Evolutionary conservation across 306 rosid genomes (phyloP).

Genomic region (Quercus bicolor): DNA sequence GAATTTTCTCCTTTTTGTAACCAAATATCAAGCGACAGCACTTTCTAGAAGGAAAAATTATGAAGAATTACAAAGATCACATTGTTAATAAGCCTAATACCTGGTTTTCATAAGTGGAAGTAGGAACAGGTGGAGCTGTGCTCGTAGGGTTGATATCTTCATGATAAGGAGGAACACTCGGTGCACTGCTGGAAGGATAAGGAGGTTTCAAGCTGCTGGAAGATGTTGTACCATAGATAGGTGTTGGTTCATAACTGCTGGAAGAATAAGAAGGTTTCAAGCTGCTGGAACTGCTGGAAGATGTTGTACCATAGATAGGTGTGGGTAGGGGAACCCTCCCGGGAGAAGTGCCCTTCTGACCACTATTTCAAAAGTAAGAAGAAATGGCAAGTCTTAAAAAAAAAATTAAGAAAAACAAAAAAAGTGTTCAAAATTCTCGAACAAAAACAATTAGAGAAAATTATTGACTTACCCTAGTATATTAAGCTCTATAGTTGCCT

Average conservation of each 20-base stretch:
- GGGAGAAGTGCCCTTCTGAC: conserved; percentile 46
- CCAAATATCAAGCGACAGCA: neutral
- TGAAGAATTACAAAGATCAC: too few relatives aligned
- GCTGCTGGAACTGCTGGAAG: conserved; percentile 19
- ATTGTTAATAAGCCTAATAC: conserved; percentile 25
- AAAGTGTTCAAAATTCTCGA: conserved; percentile 2
- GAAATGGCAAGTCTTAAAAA: conserved; percentile 13
- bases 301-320: conserved; percentile 51
- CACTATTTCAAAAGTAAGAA: conserved; percentile 36
- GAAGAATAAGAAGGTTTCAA: conserved; percentile 45
- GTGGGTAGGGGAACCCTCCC: conserved; percentile 81
- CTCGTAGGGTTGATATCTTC: conserved; percentile 26
- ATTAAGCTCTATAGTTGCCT: conserved; percentile 79
- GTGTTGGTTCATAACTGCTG: conserved; percentile 57
- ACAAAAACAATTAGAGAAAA: conserved; percentile 14
- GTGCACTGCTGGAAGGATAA: conserved; percentile 37
- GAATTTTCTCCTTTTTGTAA: neutral
- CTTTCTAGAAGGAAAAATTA: neutral
- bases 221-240: conserved; percentile 51
- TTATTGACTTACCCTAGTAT: conserved; percentile 60
- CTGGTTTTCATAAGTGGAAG: conserved; percentile 64
- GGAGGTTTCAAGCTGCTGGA: conserved; percentile 44
- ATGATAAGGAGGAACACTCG: conserved; percentile 50
- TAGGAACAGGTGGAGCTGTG: conserved; percentile 60
- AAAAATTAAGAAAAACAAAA: too few relatives aligned